Evolutionary conservation across 768 basidiomycete genomes (phyloP).

Genomic region (Agrocybe pediades): DNA sequence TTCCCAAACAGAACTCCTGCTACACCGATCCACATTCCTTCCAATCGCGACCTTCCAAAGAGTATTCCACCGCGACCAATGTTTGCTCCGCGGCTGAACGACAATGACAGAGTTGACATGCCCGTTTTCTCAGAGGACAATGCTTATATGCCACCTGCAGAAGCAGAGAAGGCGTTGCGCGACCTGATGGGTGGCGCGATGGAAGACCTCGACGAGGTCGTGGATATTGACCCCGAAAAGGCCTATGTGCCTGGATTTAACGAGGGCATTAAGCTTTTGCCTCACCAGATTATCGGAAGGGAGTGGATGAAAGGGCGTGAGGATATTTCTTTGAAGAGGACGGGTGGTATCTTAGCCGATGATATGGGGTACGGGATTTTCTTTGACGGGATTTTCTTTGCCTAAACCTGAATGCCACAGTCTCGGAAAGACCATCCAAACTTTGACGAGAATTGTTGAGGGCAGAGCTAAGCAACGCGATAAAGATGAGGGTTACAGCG

Average conservation of each 20-base stretch:
- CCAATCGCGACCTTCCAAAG: constrained; percentile 27
- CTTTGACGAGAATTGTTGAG: constrained; percentile 83
- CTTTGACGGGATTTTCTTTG: constrained; percentile 3
- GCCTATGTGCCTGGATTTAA: constrained; percentile 78
- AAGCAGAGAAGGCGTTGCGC: constrained; percentile 77
- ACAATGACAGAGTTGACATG: constrained; percentile 29
- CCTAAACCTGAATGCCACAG: constrained; percentile 32
- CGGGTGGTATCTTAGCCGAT: constrained; percentile 90
- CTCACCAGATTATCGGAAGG: constrained; percentile 87
- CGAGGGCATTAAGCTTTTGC: constrained; percentile 68
- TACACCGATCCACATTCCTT: constrained; percentile 31
- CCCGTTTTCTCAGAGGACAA: constrained; percentile 26
- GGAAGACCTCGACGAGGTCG: constrained; percentile 48
- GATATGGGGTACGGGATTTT: constrained; percentile 72
- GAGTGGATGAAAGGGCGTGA: constrained; percentile 90
- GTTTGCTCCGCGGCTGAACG: constrained; percentile 11
- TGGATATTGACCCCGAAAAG: constrained; percentile 64
- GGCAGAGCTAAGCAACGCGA: constrained; percentile 73
- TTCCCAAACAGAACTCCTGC: constrained; percentile 13
- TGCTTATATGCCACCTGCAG: constrained; percentile 40
- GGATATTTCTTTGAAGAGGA: constrained; percentile 60
- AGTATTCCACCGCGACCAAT: constrained; percentile 15
- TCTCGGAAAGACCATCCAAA: constrained; percentile 91
- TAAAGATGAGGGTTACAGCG: constrained; percentile 69
- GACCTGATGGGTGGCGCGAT: constrained; percentile 74